phyloP scores from a whole-genome alignment of 495 filamentous ascomycete species.

The Tuber umbilicatum region DNA sequence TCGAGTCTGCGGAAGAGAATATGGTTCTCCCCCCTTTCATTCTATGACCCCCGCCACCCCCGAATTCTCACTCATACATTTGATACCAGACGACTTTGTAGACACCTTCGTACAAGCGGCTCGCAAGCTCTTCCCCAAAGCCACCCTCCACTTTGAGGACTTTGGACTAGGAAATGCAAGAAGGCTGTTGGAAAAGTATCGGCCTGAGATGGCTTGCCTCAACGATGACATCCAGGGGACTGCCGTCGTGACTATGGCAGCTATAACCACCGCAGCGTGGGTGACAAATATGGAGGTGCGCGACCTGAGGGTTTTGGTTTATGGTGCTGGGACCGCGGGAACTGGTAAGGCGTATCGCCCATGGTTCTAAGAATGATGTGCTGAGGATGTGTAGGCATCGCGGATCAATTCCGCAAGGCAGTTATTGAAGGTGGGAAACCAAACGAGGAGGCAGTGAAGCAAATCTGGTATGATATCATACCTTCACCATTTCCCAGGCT shows the following conservation, averaged over 20 bases:
- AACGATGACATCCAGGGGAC: slow-evolving; percentile 92
- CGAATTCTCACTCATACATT: not conserved
- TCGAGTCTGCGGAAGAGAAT: slow-evolving; percentile 62
- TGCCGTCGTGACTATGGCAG: slow-evolving; percentile 77
- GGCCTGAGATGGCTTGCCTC: slow-evolving; percentile 68
- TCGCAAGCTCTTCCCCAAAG: slow-evolving; percentile 64
- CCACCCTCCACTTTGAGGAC: slow-evolving; percentile 76
- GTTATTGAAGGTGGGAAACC: slow-evolving; percentile 54
- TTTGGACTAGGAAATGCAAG: slow-evolving; percentile 55
- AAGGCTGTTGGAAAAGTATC: slow-evolving; percentile 67
- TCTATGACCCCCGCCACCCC: slow-evolving; percentile 9
- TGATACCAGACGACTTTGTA: slow-evolving; percentile 55
- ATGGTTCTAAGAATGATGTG: not conserved
- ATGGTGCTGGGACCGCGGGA: slow-evolving; percentile 79
- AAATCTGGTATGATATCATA: slow-evolving; percentile 59
- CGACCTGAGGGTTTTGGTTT: slow-evolving; percentile 65
- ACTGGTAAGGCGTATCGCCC: slow-evolving; percentile 47
- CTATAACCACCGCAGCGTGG: slow-evolving; percentile 65
- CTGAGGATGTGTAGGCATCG: slow-evolving; percentile 50
- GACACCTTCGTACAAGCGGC: slow-evolving; percentile 64
- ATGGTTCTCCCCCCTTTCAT: slow-evolving; percentile 45
- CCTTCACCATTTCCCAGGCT: not conserved
- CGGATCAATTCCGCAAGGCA: slow-evolving; percentile 73
- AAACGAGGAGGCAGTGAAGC: slow-evolving; percentile 67
- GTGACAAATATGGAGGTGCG: slow-evolving; percentile 59